Conservation (phyloP, 1,284 basidiomycete genomes). For the Mixia osmundae region DNA sequence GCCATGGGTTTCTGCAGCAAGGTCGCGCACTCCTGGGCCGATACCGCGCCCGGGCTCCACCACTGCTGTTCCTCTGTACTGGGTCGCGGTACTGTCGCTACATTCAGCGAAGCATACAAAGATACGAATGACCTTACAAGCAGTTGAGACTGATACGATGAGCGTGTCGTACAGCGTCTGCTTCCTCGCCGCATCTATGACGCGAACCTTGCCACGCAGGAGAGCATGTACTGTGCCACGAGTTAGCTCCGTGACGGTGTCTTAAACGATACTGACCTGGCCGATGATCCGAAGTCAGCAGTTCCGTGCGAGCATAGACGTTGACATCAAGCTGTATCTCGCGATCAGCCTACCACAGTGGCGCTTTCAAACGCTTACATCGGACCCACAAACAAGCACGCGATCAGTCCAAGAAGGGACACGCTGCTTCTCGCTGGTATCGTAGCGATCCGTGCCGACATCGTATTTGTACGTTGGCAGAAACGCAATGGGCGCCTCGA, state of each 20-base stretch:
- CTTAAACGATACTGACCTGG: constrained; percentile 35
- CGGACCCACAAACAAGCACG: constrained; percentile 55
- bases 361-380: constrained; percentile 39
- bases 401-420: constrained; percentile 97
- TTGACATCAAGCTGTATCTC: constrained; percentile 17
- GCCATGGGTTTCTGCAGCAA: no score
- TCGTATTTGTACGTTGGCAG: constrained; percentile 40
- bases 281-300: constrained; percentile 76
- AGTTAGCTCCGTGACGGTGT: neutral
- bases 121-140: neutral
- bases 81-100: constrained; percentile 2
- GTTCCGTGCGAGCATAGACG: constrained; percentile 38
- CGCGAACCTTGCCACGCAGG: constrained; percentile 4
- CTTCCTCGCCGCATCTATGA: constrained; percentile 2
- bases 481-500: constrained; percentile 72
- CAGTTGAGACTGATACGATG: neutral
- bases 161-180: constrained; percentile 2
- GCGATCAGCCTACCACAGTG: constrained; percentile 26
- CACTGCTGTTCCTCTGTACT: constrained; percentile 4
- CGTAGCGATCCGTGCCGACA: constrained; percentile 48
- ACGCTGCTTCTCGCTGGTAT: constrained; percentile 85
- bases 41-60: constrained; percentile 5
- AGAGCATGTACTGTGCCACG: constrained; percentile 6
- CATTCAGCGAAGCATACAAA: neutral
- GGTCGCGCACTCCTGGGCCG: no score